phyloP scores from a whole-genome alignment of 2,329 filamentous ascomycete species.

The Cordyceps cicadae region DNA sequence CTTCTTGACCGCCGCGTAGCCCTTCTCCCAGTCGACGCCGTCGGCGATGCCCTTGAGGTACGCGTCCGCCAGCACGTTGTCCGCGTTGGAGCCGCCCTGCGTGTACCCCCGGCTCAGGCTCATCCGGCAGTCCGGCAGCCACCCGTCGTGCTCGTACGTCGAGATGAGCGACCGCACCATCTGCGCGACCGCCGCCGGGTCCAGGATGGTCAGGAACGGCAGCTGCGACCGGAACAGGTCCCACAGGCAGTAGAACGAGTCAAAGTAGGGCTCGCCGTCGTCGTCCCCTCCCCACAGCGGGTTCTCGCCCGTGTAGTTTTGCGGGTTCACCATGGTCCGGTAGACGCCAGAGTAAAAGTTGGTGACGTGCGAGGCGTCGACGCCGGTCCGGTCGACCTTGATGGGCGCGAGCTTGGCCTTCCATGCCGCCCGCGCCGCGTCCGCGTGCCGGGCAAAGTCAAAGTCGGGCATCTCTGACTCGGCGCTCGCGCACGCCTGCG shows the following conservation, averaged over 20 bases:
- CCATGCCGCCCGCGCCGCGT: constrained; percentile 51
- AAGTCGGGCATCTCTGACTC: constrained; percentile 61
- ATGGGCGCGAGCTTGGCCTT: constrained; percentile 52
- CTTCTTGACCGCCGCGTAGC: constrained; percentile 62
- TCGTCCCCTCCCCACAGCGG: constrained; percentile 59
- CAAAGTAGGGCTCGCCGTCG: constrained; percentile 61
- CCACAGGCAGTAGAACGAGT: constrained; percentile 72
- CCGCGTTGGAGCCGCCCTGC: constrained; percentile 68
- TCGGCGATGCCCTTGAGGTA: constrained; percentile 56
- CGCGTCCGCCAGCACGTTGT: constrained; percentile 59
- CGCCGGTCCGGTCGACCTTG: constrained; percentile 42
- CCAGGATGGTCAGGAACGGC: constrained; percentile 59
- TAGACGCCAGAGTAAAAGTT: constrained; percentile 68
- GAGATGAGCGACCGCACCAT: constrained; percentile 67
- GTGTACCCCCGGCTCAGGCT: constrained; percentile 65
- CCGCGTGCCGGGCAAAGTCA: constrained; percentile 48
- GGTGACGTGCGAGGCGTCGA: constrained; percentile 46
- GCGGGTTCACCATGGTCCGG: constrained; percentile 62
- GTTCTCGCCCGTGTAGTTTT: constrained; percentile 68
- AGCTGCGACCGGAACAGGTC: constrained; percentile 63
- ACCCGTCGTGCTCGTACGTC: constrained; percentile 61
- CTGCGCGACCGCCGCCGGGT: constrained; percentile 53
- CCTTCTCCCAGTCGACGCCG: constrained; percentile 58
- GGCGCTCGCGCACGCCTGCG: constrained; percentile 59
- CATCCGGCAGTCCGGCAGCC: constrained; percentile 69